phyloP scores from a whole-genome alignment of 176 grass and related monocot species.

The Bolboschoenus planiculmis region DNA sequence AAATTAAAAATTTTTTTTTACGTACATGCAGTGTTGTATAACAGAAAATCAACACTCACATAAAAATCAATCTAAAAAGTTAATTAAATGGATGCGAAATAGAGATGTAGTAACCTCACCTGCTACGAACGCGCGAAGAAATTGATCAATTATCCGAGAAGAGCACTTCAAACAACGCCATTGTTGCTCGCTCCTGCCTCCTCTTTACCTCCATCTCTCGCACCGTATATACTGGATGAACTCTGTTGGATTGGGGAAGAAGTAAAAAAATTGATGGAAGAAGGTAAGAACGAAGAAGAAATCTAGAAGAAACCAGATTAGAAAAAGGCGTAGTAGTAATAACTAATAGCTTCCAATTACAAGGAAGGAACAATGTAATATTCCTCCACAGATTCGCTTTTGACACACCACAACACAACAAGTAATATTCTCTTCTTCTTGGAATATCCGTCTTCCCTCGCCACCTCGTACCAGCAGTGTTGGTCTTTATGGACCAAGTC shows the following conservation, averaged over 20 bases:
- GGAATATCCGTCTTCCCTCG: background rate
- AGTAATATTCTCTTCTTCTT: slow-evolving; percentile 6
- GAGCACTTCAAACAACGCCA: background rate
- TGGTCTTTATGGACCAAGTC: background rate
- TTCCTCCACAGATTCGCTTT: background rate
- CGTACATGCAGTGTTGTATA: too few relatives aligned
- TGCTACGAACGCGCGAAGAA: background rate
- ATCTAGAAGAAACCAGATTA: background rate
- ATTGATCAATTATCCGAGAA: background rate
- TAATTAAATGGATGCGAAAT: background rate
- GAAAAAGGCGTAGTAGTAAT: background rate
- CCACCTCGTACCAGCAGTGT: background rate
- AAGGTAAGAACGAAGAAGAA: background rate
- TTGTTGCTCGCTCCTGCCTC: background rate
- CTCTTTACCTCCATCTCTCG: background rate
- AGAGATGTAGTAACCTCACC: background rate
- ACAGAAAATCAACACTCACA: too few relatives aligned
- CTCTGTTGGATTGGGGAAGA: background rate
- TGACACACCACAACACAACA: background rate
- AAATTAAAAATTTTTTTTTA: too few relatives aligned
- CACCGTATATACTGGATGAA: background rate
- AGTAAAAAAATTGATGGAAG: background rate
- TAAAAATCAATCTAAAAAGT: background rate
- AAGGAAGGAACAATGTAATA: background rate
- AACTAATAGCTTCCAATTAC: background rate